Conservation (phyloP, 2,329 filamentous ascomycete species). For the Colletotrichum falcatum region DNA sequence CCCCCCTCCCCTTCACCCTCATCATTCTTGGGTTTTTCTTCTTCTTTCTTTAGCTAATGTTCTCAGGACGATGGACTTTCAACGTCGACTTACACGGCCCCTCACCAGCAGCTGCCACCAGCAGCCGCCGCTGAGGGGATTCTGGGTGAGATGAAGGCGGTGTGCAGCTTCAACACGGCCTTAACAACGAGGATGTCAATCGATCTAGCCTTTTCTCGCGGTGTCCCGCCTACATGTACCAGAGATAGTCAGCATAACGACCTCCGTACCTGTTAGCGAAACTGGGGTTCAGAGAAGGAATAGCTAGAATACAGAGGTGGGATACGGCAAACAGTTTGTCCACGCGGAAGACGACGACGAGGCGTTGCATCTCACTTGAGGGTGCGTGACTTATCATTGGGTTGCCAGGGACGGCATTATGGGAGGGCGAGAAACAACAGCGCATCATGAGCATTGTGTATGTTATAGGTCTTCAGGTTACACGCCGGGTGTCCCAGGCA, state of each 20-base stretch:
- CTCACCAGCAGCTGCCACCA: conserved; percentile 42
- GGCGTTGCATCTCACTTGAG: background rate
- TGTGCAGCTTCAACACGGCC: background rate
- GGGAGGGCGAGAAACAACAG: conserved; percentile 24
- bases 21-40: background rate
- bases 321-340: background rate
- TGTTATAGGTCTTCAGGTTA: conserved; percentile 34
- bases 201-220: background rate
- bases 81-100: conserved; percentile 51
- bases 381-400: conserved; percentile 1
- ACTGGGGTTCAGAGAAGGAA: background rate
- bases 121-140: conserved; percentile 44
- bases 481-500: conserved; percentile 34
- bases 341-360: background rate
- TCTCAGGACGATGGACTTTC: conserved; percentile 61
- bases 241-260: background rate
- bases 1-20: no score
- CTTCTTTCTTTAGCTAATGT: conserved; percentile 48
- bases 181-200: background rate
- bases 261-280: background rate
- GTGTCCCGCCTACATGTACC: background rate
- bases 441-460: conserved; percentile 37
- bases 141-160: background rate
- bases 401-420: conserved; percentile 16
- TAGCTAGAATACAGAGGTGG: background rate